Conservation (phyloP, 148 eudicot genomes). For the Rhododendron ovatum region DNA sequence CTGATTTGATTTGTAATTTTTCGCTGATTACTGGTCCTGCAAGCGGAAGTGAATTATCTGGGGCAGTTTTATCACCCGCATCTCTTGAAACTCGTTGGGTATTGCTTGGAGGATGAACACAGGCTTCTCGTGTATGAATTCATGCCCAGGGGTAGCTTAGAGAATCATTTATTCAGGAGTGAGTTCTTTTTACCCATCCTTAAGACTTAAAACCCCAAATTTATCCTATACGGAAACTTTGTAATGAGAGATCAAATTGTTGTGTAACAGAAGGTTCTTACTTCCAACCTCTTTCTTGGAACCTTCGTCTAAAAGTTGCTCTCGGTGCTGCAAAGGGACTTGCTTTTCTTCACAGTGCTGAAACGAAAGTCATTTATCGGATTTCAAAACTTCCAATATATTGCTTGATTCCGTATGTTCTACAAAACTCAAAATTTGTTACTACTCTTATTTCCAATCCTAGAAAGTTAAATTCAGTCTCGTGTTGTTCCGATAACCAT, state of each 20-base stretch:
- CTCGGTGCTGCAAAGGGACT: conserved; percentile 94
- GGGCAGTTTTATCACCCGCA: conserved; percentile 79
- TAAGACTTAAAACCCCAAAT: not conserved
- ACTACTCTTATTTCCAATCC: not conserved
- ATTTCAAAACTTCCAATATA: conserved; percentile 84
- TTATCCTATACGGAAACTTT: not conserved
- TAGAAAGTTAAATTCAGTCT: not conserved
- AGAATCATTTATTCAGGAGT: conserved; percentile 88
- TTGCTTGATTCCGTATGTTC: conserved; percentile 74
- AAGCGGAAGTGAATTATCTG: conserved; percentile 96
- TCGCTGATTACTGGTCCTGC: conserved; percentile 15
- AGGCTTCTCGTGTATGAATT: conserved; percentile 88
- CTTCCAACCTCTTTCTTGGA: conserved; percentile 93
- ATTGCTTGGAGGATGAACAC: conserved; percentile 86
- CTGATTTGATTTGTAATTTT: not conserved
- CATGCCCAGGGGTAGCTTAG: conserved; percentile 94
- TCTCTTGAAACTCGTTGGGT: conserved; percentile 77
- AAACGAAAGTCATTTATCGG: conserved; percentile 86
- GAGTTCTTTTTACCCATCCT: conserved; percentile 10
- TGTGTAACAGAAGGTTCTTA: conserved; percentile 71
- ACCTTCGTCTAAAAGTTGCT: conserved; percentile 76
- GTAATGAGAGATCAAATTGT: not conserved
- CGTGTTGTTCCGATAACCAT: not conserved
- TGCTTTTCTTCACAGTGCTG: conserved; percentile 75
- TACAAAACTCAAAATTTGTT: not conserved